Conservation (phyloP, 306 rosid species). For the Senna tora region DNA sequence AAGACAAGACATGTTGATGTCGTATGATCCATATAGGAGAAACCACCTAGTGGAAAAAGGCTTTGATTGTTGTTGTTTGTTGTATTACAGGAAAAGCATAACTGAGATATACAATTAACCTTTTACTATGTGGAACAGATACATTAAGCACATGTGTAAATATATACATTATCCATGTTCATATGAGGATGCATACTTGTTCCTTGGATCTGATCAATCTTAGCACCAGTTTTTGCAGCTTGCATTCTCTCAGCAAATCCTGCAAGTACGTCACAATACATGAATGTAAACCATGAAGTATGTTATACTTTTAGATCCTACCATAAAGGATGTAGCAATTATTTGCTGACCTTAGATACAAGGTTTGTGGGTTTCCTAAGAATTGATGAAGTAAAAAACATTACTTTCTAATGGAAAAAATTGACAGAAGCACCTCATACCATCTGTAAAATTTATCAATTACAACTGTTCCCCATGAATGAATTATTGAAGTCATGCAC, state of each 20-base stretch:
- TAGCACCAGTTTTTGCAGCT: conserved; percentile 64
- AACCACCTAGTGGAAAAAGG: too few relatives aligned
- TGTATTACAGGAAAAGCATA: conserved; percentile 23
- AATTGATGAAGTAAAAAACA: neutral
- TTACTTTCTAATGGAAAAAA: neutral
- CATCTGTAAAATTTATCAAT: conserved; percentile 9
- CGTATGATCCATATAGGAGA: too few relatives aligned
- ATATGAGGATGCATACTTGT: conserved; percentile 59
- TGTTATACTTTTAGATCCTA: neutral
- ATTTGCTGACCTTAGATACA: neutral
- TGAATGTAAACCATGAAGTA: conserved; percentile 21
- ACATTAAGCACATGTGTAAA: neutral
- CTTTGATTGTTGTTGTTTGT: too few relatives aligned
- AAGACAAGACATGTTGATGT: too few relatives aligned
- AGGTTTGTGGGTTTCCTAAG: neutral
- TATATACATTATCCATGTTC: conserved; percentile 9
- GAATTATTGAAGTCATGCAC: conserved; percentile 4
- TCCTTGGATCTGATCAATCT: conserved; percentile 75
- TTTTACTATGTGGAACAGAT: conserved; percentile 1
- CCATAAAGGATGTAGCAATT: neutral
- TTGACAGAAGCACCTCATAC: neutral
- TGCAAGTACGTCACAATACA: conserved; percentile 50
- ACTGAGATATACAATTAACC: conserved; percentile 5
- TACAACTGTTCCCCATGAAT: neutral
- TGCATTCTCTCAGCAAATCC: conserved; percentile 73